Conservation (phyloP, 1,284 basidiomycete species). For the Ustilago crameri region DNA sequence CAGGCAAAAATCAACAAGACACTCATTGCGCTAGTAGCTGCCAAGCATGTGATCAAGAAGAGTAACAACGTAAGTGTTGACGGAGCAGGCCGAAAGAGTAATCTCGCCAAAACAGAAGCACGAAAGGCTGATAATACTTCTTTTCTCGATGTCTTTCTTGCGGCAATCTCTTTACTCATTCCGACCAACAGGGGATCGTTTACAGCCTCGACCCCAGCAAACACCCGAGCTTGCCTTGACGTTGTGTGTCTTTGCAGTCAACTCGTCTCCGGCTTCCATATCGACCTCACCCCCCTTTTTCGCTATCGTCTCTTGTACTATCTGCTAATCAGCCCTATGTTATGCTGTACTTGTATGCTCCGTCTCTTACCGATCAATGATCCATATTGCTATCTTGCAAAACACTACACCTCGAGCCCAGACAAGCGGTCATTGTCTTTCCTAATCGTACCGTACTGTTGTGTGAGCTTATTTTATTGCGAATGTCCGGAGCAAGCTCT, state of each 20-base stretch:
- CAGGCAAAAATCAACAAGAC: constrained; percentile 92
- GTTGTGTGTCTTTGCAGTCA: no score
- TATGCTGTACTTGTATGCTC: constrained; percentile 16
- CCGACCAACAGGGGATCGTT: constrained; percentile 56
- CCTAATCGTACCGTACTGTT: no score
- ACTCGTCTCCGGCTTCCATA: background rate
- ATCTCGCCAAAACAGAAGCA: no score
- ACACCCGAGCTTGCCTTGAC: constrained; percentile 51
- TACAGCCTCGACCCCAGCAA: constrained; percentile 58
- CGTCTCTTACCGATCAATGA: no score
- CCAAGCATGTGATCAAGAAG: constrained; percentile 82
- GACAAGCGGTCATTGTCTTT: background rate
- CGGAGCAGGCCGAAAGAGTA: background rate
- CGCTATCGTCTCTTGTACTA: constrained; percentile 1
- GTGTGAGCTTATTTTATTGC: no score
- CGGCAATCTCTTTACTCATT: background rate
- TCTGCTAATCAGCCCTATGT: background rate
- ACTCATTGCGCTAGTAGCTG: constrained; percentile 85
- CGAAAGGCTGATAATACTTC: no score
- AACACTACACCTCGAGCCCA: no score
- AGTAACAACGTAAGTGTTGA: constrained; percentile 68
- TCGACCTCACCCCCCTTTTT: background rate
- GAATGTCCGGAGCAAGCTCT: no score
- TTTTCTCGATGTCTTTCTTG: background rate
- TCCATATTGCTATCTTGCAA: no score